phyloP scores from a whole-genome alignment of 1,284 basidiomycete genomes.

The Psilocybe mexicana region DNA sequence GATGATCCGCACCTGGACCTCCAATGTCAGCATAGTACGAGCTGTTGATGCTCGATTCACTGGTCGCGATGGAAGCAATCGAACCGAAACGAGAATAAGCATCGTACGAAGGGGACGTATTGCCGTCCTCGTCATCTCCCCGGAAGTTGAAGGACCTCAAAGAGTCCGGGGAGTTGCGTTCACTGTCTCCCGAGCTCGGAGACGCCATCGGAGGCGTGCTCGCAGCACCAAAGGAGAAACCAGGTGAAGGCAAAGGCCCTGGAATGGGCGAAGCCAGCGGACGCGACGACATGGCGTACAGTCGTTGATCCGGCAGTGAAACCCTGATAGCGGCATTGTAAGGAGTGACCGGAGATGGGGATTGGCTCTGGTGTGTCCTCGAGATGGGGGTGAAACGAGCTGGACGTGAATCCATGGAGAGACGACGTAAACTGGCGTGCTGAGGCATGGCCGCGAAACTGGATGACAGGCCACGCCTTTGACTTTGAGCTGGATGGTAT shows the following conservation, averaged over 20 bases:
- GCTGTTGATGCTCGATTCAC: conserved; percentile 55
- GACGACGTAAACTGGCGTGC: conserved; percentile 40
- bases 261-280: conserved; percentile 55
- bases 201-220: conserved; percentile 45
- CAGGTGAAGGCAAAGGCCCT: conserved; percentile 68
- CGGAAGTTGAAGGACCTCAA: conserved; percentile 40
- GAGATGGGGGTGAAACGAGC: conserved; percentile 33
- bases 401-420: conserved; percentile 45
- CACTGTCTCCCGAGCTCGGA: conserved; percentile 46
- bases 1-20: conserved; percentile 37
- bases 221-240: conserved; percentile 69
- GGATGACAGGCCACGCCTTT: conserved; percentile 15
- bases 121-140: conserved; percentile 44
- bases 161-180: conserved; percentile 51
- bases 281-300: conserved; percentile 53
- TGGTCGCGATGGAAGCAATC: conserved; percentile 56
- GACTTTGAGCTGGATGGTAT: conserved; percentile 23
- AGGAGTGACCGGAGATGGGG: conserved; percentile 40
- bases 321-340: conserved; percentile 39
- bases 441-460: conserved; percentile 29
- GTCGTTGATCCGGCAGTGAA: conserved; percentile 48
- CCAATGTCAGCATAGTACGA: conserved; percentile 53
- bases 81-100: conserved; percentile 57
- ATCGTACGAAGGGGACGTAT: conserved; percentile 45
- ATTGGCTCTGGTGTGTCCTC: conserved; percentile 33